Evolutionary conservation across 306 rosid species (phyloP).

Genomic region (Glycyrrhiza uralensis): DNA sequence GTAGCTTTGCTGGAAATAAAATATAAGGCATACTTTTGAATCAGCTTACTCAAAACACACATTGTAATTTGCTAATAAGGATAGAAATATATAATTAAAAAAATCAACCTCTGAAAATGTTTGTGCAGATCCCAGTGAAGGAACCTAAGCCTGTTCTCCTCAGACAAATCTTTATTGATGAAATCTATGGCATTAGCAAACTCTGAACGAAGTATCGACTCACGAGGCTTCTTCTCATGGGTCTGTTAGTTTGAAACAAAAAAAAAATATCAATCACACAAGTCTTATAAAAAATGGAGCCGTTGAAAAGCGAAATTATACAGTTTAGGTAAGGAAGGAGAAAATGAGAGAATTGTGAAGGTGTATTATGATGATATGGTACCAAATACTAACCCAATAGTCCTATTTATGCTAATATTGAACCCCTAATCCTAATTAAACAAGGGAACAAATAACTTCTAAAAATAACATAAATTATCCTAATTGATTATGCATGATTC

Average conservation of each 20-base stretch:
- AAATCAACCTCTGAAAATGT: slow-evolving; percentile 50
- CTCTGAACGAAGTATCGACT: slow-evolving; percentile 80
- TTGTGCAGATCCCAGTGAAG: slow-evolving; percentile 96
- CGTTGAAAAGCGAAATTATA: neutral
- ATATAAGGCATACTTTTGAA: slow-evolving; percentile 40
- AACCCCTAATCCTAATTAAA: neutral
- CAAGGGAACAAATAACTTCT: neutral
- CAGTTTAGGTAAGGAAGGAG: neutral
- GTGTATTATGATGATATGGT: neutral
- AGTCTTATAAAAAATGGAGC: neutral
- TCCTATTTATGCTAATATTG: neutral
- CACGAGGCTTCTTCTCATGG: slow-evolving; percentile 91
- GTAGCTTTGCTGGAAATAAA: slow-evolving; percentile 69
- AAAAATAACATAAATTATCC: neutral
- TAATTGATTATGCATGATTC: neutral
- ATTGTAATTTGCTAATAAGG: neutral
- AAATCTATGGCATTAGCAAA: slow-evolving; percentile 81
- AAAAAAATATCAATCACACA: slow-evolving; percentile 16
- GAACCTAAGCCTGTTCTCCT: slow-evolving; percentile 68
- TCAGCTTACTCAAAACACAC: slow-evolving; percentile 23
- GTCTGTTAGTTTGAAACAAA: slow-evolving; percentile 39
- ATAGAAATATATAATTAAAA: slow-evolving; percentile 2
- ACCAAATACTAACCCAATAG: neutral
- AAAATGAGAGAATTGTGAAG: neutral
- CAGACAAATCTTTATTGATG: slow-evolving; percentile 68